Percentiles rank a stretch among this genome's conserved stretches.
phyloP scores from a whole-genome alignment of 2,329 filamentous ascomycete species.

The Fusarium redolens region DNA sequence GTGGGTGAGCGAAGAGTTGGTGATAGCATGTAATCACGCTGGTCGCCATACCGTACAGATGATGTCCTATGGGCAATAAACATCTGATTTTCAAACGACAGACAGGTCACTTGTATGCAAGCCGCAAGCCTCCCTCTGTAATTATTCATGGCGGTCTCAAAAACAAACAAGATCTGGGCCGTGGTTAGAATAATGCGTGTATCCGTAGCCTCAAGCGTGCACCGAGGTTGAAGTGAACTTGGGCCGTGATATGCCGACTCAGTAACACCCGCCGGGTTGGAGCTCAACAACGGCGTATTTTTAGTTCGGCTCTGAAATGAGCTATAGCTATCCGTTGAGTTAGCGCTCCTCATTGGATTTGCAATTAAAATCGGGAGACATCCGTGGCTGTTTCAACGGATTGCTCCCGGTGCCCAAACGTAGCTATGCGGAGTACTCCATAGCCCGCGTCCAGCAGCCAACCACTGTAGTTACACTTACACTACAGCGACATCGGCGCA shows the following conservation, averaged over 20 bases:
- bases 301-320: background rate
- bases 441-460: background rate
- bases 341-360: background rate
- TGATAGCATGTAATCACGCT: background rate
- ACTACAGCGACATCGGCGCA: constrained; percentile 43
- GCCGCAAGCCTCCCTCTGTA: background rate
- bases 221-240: background rate
- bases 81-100: background rate
- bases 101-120: background rate
- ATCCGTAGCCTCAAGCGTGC: background rate
- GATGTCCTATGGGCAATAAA: too few relatives aligned
- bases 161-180: background rate
- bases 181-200: background rate
- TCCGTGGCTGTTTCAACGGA: background rate
- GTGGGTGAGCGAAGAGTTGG: background rate
- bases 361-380: background rate
- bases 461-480: background rate
- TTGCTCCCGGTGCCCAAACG: background rate
- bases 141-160: background rate
- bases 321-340: background rate
- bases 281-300: background rate
- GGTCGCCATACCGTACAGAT: background rate
- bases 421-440: background rate
- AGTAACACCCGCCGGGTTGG: background rate
- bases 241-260: constrained; percentile 15